These are phyloP conservation scores for Telopea speciosissima DNA, from an alignment of 177 flowering plant species.

Conservation along the genomic window DNA sequence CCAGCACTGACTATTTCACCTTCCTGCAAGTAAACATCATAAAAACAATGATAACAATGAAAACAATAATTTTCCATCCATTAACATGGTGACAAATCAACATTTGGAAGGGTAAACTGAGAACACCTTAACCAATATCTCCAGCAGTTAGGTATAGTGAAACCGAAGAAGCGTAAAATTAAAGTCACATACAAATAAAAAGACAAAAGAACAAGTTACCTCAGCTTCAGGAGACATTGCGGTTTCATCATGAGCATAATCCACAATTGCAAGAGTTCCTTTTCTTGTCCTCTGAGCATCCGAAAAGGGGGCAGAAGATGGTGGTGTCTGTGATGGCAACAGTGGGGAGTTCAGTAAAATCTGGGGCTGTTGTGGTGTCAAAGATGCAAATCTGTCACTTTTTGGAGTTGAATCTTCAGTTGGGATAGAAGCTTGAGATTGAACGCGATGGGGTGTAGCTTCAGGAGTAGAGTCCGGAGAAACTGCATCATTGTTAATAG, in stretches of 20 bases:
- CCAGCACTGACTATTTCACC: constrained; percentile 45
- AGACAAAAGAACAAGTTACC: constrained; percentile 28
- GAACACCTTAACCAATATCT: not conserved
- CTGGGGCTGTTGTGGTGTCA: constrained; percentile 18
- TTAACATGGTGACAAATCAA: not conserved
- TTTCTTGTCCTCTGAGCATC: constrained; percentile 25
- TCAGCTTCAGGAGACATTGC: constrained; percentile 90
- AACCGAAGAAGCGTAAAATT: not conserved
- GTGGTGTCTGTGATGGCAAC: constrained; percentile 7
- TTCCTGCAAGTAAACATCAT: constrained; percentile 43
- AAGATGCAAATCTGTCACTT: constrained; percentile 9
- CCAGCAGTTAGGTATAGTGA: not conserved
- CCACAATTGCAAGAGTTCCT: constrained; percentile 50
- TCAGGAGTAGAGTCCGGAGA: constrained; percentile 12
- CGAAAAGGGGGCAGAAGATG: not conserved
- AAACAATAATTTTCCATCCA: not conserved
- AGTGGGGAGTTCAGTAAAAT: constrained; percentile 13
- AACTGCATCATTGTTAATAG: constrained; percentile 1
- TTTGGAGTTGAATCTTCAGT: constrained; percentile 17
- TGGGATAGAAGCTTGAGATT: constrained; percentile 10
- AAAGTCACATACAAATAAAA: not conserved
- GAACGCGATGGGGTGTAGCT: constrained; percentile 10
- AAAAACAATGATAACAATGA: constrained; percentile 3
- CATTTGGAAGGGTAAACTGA: not conserved
- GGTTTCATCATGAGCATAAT: constrained; percentile 79